These are phyloP conservation scores for Bullera alba DNA, from an alignment of 768 basidiomycete species.

Conservation along the genomic window DNA sequence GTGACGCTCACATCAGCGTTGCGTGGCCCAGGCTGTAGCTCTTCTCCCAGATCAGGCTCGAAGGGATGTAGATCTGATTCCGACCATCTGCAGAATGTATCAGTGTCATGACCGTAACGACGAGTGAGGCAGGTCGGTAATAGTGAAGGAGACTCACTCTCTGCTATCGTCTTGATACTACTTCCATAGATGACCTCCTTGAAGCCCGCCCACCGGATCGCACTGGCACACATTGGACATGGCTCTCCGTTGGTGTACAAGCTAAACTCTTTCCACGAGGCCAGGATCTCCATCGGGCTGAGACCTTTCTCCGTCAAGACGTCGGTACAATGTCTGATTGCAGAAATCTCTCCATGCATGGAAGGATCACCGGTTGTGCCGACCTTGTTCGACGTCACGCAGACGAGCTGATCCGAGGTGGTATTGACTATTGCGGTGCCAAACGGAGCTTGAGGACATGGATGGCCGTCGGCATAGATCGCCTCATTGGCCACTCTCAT, in stretches of 20 bases:
- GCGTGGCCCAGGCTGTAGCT: constrained; percentile 26
- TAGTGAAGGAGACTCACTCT: constrained; percentile 9
- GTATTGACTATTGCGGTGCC: constrained; percentile 36
- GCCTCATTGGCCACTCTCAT: constrained; percentile 29
- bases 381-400: constrained; percentile 30
- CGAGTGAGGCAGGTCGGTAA: not conserved
- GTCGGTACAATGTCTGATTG: constrained; percentile 31
- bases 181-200: constrained; percentile 35
- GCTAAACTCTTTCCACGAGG: constrained; percentile 24
- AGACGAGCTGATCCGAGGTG: constrained; percentile 31
- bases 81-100: constrained; percentile 13
- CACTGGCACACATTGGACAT: constrained; percentile 29
- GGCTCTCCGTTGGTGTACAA: constrained; percentile 40
- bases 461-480: constrained; percentile 28
- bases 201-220: constrained; percentile 35
- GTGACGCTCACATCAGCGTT: constrained; percentile 14
- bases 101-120: not conserved
- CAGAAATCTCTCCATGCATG: constrained; percentile 35
- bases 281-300: constrained; percentile 25
- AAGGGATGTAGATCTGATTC: constrained; percentile 40
- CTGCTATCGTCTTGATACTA: constrained; percentile 29
- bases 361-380: constrained; percentile 30
- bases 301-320: constrained; percentile 21
- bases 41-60: constrained; percentile 27
- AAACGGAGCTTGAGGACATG: constrained; percentile 30